A percentile compares a stretch with the other conserved stretches of the same genome.
phyloP scores from a whole-genome alignment of 2,329 filamentous ascomycete species.

The Aspergillus sp. region DNA sequence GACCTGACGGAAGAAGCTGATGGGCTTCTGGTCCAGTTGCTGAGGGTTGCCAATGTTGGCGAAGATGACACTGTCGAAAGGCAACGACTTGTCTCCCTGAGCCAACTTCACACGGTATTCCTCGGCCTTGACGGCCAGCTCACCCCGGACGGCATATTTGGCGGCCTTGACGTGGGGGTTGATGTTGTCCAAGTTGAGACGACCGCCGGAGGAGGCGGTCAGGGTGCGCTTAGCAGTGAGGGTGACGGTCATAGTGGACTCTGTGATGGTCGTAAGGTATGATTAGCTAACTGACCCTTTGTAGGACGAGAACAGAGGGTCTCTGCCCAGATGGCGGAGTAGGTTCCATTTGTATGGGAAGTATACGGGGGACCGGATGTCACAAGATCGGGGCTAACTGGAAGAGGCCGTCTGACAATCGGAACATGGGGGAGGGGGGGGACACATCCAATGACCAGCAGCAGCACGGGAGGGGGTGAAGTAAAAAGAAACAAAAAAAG shows the following conservation, averaged over 20 bases:
- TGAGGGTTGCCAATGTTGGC: constrained; percentile 99
- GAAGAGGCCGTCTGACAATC: constrained; percentile 16
- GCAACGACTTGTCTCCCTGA: constrained; percentile 60
- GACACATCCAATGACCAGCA: constrained; percentile 2
- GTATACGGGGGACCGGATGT: constrained; percentile 13
- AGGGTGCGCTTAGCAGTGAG: constrained; percentile 44
- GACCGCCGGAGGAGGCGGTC: constrained; percentile 47
- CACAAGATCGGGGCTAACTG: constrained; percentile 17
- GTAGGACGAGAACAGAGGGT: not conserved
- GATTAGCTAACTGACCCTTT: not conserved
- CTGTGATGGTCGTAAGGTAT: constrained; percentile 17
- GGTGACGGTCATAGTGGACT: constrained; percentile 29
- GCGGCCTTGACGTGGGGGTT: constrained; percentile 85
- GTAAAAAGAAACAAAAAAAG: not conserved
- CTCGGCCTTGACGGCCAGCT: constrained; percentile 91
- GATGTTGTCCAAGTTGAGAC: constrained; percentile 80
- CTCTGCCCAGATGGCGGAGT: not conserved
- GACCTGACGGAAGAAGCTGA: constrained; percentile 98
- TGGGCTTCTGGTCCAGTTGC: constrained; percentile 97
- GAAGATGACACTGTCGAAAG: constrained; percentile 88
- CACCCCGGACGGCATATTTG: constrained; percentile 94
- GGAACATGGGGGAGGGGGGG: not conserved
- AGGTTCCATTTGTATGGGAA: constrained; percentile 14
- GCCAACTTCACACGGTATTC: constrained; percentile 75
- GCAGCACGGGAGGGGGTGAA: not conserved